Conservation (phyloP, 2,329 filamentous ascomycete genomes). For the Allantophomopsis cytisporea region DNA sequence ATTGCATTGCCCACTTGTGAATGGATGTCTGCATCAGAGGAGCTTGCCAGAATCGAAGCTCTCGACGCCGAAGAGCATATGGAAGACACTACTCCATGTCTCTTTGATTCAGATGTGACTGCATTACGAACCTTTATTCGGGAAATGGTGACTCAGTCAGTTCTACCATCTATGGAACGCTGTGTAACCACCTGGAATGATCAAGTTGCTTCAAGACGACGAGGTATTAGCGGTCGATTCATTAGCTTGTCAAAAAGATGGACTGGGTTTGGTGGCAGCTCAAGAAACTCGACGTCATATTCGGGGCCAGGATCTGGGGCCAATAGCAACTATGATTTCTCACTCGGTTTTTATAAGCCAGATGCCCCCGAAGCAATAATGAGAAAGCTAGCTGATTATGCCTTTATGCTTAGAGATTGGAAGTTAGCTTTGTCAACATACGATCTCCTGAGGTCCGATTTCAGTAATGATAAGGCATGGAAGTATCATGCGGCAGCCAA, state of each 20-base stretch:
- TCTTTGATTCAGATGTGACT: constrained; percentile 85
- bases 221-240: constrained; percentile 84
- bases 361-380: constrained; percentile 82
- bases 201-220: constrained; percentile 79
- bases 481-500: constrained; percentile 85
- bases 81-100: constrained; percentile 59
- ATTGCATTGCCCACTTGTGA: constrained; percentile 68
- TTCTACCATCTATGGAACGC: constrained; percentile 93
- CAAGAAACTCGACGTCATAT: constrained; percentile 10
- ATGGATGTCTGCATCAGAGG: constrained; percentile 82
- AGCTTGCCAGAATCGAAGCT: constrained; percentile 59
- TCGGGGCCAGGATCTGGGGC: constrained; percentile 35
- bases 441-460: constrained; percentile 79
- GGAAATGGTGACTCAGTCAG: constrained; percentile 89
- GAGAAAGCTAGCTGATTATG: constrained; percentile 86
- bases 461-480: constrained; percentile 93
- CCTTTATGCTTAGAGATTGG: constrained; percentile 95
- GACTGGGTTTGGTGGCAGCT: constrained; percentile 60
- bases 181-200: constrained; percentile 91
- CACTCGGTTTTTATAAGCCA: constrained; percentile 69
- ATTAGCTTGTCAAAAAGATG: constrained; percentile 88
- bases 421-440: constrained; percentile 87
- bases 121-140: constrained; percentile 81
- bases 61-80: constrained; percentile 58
- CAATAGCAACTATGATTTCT: constrained; percentile 62